Evolutionary conservation across 352 stramenopile species (phyloP).

Genomic region (Albugo laibachii): DNA sequence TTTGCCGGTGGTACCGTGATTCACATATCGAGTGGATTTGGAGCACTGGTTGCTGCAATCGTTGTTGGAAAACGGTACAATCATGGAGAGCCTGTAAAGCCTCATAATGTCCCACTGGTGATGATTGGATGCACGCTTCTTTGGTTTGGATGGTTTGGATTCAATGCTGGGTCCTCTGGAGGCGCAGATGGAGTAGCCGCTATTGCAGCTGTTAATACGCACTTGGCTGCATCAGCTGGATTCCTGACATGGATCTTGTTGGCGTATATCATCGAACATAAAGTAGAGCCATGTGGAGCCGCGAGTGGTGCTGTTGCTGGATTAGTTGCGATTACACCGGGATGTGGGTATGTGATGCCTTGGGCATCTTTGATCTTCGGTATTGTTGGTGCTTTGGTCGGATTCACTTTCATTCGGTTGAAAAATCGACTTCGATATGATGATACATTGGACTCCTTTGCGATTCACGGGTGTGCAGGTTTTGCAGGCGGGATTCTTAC

Average conservation of each 20-base stretch:
- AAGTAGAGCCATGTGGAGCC: slow-evolving; percentile 41
- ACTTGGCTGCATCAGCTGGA: slow-evolving; percentile 31
- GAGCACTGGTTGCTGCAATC: slow-evolving; percentile 40
- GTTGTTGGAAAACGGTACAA: slow-evolving; percentile 62
- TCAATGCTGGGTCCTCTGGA: slow-evolving; percentile 50
- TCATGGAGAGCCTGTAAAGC: slow-evolving; percentile 40
- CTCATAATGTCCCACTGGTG: slow-evolving; percentile 69
- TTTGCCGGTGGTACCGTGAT: slow-evolving; percentile 75
- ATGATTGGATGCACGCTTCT: slow-evolving; percentile 60
- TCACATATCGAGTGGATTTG: slow-evolving; percentile 62
- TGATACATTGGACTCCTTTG: slow-evolving; percentile 66
- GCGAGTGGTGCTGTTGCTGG: slow-evolving; percentile 38
- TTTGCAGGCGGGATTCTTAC: slow-evolving; percentile 41
- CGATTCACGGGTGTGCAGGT: slow-evolving; percentile 43
- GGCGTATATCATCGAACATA: slow-evolving; percentile 25
- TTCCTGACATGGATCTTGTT: slow-evolving; percentile 50
- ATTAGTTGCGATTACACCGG: slow-evolving; percentile 46
- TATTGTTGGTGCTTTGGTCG: slow-evolving; percentile 26
- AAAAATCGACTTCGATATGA: slow-evolving; percentile 57
- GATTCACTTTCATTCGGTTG: slow-evolving; percentile 30
- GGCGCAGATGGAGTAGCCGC: slow-evolving; percentile 40
- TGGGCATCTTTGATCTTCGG: slow-evolving; percentile 56
- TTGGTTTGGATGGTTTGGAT: slow-evolving; percentile 79
- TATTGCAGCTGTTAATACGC: slow-evolving; percentile 50
- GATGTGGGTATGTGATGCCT: slow-evolving; percentile 44